Evolutionary conservation across 1,284 basidiomycete genomes (phyloP), one percentile per base, ranked within the genome.

Genomic region (Veloporphyrellus conicus): DNA sequence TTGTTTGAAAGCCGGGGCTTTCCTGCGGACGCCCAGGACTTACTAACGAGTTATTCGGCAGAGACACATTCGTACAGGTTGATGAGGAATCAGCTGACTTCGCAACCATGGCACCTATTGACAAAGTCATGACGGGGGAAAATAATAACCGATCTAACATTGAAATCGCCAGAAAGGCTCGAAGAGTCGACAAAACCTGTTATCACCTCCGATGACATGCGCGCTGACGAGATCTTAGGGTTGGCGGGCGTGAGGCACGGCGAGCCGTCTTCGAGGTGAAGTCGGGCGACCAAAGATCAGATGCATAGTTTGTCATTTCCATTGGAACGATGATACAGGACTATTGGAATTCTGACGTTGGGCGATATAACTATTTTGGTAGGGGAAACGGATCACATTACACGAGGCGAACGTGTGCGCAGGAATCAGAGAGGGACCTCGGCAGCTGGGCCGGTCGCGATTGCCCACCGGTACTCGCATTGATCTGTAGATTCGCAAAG

Each of bases 1-100:
- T 45, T 52, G 47, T 64, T 64, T 61, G 50, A 66, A 64, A 50
- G 37, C 60, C 59, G 61, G 50, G 14, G 19, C 41, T 23, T 51
- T 33, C 47, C 29, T 43, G 52, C 33, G 49, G 40, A 41, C 50
- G 33, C 44, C 41, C 19, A 29, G 28, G 22, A 25, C 23, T 42
- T 37, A 41, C 23, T 34, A 45, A 45, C 38, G 11, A 33, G 12
- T 16, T 19, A 28, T 32, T 11, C 32, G 43, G 37, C 3, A n/a
- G 29, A 41, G 41, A 36, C 37, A 43, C 40, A 19, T 32, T 22
- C 23, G 15, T 37, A n/a, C 31, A 40, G 31, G 29, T 9, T 27
- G 45, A 47, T 32, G 39, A 38, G 15, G 11, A 36, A 40, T 45
- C 40, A 45, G 40, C 20, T 37, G 35, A 45, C 37, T 43, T 45